Percentiles rank a stretch among this genome's conserved stretches.
phyloP scores from a whole-genome alignment of 495 filamentous ascomycete species.

The Trichoderma virens region DNA sequence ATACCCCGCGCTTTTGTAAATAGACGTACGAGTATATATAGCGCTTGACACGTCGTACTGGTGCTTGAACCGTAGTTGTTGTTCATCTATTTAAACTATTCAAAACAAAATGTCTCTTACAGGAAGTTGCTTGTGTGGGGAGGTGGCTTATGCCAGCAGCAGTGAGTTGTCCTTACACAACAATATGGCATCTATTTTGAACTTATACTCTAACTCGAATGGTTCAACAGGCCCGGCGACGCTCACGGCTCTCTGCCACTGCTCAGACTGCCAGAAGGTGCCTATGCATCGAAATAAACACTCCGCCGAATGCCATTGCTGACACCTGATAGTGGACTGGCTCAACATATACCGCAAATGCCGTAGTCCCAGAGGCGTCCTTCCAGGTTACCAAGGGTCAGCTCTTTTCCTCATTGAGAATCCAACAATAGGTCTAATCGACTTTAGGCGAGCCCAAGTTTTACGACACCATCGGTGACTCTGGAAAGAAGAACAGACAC shows the following conservation, averaged over 20 bases:
- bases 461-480: conserved; percentile 31
- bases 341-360: conserved; percentile 40
- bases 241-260: conserved; percentile 38
- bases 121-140: conserved; percentile 17
- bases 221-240: conserved; percentile 23
- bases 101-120: background rate
- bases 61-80: background rate
- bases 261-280: conserved; percentile 42
- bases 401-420: background rate
- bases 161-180: conserved; percentile 11
- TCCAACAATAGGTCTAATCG: background rate
- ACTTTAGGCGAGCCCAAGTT: conserved; percentile 23
- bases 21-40: background rate
- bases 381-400: conserved; percentile 37
- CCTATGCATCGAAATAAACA: background rate
- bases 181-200: background rate
- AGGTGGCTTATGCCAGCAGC: background rate
- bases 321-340: conserved; percentile 29
- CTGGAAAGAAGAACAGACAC: conserved; percentile 43
- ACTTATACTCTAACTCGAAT: background rate
- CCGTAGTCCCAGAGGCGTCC: conserved; percentile 33
- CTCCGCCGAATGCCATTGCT: background rate
- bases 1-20: background rate
- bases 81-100: background rate
- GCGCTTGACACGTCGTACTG: too few species aligned